These are phyloP conservation scores for Gracilariopsis chorda DNA, from an alignment of 23 red algal species.

Conservation along the genomic window DNA sequence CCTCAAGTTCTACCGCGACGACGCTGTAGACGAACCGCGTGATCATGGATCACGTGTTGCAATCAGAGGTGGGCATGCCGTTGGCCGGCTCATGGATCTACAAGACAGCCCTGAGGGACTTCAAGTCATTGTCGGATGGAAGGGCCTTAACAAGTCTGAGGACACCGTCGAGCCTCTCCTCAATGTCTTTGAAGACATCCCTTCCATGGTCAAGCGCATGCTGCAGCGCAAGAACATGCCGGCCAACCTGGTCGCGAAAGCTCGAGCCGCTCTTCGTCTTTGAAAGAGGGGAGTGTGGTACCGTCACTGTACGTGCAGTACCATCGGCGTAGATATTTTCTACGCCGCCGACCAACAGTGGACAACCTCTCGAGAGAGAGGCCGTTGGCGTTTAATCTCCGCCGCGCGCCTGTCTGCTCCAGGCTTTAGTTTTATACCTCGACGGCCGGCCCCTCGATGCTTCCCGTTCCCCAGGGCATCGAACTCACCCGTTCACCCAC, in stretches of 20 bases:
- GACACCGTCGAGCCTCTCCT: background rate
- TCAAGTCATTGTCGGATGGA: background rate
- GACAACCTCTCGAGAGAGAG: too few species aligned
- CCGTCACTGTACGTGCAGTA: background rate
- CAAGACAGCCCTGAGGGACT: background rate
- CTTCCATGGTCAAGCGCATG: background rate
- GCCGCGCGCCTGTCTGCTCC: too few species aligned
- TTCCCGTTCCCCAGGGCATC: too few species aligned
- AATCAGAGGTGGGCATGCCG: background rate
- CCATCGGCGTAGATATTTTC: too few species aligned
- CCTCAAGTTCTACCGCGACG: constrained; percentile 18
- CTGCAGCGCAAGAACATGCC: background rate
- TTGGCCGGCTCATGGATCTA: background rate
- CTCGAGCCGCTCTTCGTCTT: background rate
- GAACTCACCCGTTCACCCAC: too few species aligned
- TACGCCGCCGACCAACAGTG: too few species aligned
- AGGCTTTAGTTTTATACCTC: too few species aligned
- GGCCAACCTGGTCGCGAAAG: background rate
- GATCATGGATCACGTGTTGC: background rate
- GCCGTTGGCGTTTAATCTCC: too few species aligned
- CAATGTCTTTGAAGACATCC: background rate
- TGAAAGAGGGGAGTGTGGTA: background rate
- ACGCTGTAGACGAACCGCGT: background rate
- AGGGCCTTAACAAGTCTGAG: background rate
- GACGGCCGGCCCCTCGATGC: too few species aligned